Evolutionary conservation across 2,329 filamentous ascomycete species (phyloP), one percentile per base, ranked within the genome.

Genomic region (Pseudohalonectria lignicola): DNA sequence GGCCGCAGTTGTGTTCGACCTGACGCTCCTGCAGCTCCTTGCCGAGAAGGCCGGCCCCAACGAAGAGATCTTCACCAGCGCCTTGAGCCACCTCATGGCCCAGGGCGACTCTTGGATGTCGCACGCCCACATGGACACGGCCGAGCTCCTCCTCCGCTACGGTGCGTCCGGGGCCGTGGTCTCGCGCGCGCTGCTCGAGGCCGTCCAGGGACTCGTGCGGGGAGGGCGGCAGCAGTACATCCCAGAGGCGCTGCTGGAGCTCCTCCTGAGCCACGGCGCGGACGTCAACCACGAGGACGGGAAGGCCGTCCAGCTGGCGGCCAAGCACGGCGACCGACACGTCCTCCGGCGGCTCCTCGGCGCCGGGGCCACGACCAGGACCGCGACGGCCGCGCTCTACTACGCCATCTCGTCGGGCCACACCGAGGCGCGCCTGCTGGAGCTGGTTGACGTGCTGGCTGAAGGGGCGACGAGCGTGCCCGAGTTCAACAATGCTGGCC

Each of bases 311-410:
- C 65, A 67, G 37, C 56, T 66, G 34, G 74, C 74, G 2, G 69
- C 75, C 1, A 65, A 65, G 2, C 65, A 62, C 30, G 72, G 67
- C 6, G 64, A 74, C 36, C 50, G 60, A 5, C 56, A 60, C 12
- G 63, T 78, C 44, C 66, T 74, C 2, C 56, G 54, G 33, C 57
- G 63, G 33, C 59, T 81, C 16, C 57, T 80, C 5, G 53, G 59
- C 4, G 60, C 66, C 38, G 61, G 63, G 7, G 65, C 63, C 4
- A 59, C 65, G 2, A 59, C 64, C 31, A 61, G 71, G 0, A 53
- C 80, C 2, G 67, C 66, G 0, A 55, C 64, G 39, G 71, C 71
- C 0, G 71, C 81, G 38, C 69, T 72, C 15, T 66, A 62, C 23
- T 65, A 81, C 2, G 71, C 81, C 35, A 65, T 68, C 34, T 64